A percentile compares a stretch with the other conserved stretches of the same genome.
phyloP scores from a whole-genome alignment of 2,329 filamentous ascomycete species.

The Diaporthe capsici region DNA sequence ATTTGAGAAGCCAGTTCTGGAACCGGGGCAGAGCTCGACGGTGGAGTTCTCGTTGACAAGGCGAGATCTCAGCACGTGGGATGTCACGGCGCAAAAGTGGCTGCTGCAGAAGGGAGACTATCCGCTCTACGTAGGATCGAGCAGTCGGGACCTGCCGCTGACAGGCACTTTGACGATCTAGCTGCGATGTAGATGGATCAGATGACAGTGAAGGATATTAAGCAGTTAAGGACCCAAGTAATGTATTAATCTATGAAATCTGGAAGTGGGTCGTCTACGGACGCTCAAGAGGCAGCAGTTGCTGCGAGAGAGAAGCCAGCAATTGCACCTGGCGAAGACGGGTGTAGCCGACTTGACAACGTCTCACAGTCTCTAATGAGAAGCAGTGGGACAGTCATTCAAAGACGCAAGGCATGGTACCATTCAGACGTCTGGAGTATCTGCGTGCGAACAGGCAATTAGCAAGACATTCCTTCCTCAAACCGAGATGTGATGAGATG shows the following conservation, averaged over 20 bases:
- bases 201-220: background rate
- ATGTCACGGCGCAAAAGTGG: conserved; percentile 71
- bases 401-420: background rate
- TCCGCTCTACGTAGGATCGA: conserved; percentile 57
- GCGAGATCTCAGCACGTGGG: conserved; percentile 75
- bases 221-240: background rate
- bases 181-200: background rate
- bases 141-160: conserved; percentile 66
- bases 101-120: conserved; percentile 59
- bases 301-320: background rate
- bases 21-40: conserved; percentile 56
- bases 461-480: background rate
- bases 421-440: background rate
- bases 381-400: background rate
- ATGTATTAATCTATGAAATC: background rate
- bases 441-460: background rate
- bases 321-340: background rate
- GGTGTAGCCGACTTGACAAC: background rate
- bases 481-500: background rate
- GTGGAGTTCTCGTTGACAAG: conserved; percentile 67
- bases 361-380: too few relatives aligned
- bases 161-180: conserved; percentile 53
- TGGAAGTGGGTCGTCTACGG: background rate
- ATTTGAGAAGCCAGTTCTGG: conserved; percentile 69
- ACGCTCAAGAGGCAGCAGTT: background rate